Base-by-base conservation (phyloP, 163 green algal genomes). In the Scenedesmus sp. region DNA sequence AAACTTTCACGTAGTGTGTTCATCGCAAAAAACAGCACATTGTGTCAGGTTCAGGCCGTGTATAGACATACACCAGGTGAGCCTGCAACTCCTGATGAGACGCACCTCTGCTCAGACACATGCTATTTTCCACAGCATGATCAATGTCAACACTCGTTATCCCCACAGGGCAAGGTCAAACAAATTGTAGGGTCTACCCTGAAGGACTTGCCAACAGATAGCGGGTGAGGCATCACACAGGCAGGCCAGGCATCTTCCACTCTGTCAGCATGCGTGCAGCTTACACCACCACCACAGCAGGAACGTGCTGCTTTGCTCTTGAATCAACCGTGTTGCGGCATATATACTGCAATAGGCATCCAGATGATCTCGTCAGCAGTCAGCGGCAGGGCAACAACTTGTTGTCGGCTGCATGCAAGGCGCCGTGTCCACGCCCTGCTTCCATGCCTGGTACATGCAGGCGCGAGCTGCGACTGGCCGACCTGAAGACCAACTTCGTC, bases 151-250 rank as follows among this genome's bases (percentile, higher is more conserved):
- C 49, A 26, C 35, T 20, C 65, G 35, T 18, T 37, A n/a, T 56
- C 2, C 33, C 46, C 61, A 20, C 94, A 99, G 97, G 98, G 98
- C 22, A 97, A 98, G 81, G 98, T 99, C 13, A 99, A 99, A 94
- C 98, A 99, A 83, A 99, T 99, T 90, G 98, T 99, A 2, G 98
- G 98, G 0, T 99, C 97, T 0, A 99, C 96, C 3, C 93, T 99
- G 12, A 93, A 94, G 33, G 98, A 99, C 93, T 78, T 98, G 10
- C 85, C 93, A 22, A n/a, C 73, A 44, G 53, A 37, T 18, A 86
- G 68, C 80, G 46, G 79, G 79, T 88, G 49, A 86, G 85, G 4
- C 70, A 43, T 35, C 72, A 49, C 24, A 15, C 35, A 49, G 12
- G 30, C 35, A 43, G 35, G 1, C 18, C 2, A 81, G 35, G 72